These are phyloP conservation scores for Syzygium aromaticum DNA, from an alignment of 345 rosid species.

Conservation along the genomic window DNA sequence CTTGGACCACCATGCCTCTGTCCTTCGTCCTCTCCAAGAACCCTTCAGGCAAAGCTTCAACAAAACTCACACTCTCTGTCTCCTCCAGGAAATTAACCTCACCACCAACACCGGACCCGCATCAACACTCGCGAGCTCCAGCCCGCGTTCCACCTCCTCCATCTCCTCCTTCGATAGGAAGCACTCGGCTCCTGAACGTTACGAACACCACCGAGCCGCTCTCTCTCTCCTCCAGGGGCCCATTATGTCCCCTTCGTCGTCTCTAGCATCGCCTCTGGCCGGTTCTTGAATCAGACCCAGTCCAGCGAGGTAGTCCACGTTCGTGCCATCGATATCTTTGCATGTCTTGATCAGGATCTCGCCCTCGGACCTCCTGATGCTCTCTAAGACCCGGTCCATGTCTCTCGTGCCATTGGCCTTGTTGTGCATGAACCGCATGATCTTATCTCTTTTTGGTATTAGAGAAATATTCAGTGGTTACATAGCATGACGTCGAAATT, in stretches of 20 bases:
- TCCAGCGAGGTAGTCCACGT: constrained; percentile 8
- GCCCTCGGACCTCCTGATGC: not conserved
- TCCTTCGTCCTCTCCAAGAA: constrained; percentile 6
- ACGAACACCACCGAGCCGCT: constrained; percentile 7
- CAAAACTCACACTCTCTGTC: not conserved
- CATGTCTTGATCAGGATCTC: constrained; percentile 13
- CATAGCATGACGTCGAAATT: not conserved
- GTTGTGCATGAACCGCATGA: not conserved
- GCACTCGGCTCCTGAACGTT: constrained; percentile 13
- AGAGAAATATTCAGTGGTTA: too few species aligned
- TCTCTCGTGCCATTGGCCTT: not conserved
- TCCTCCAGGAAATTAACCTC: constrained; percentile 11
- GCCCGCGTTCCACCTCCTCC: constrained; percentile 15
- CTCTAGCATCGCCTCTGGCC: not conserved
- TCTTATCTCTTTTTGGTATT: not conserved
- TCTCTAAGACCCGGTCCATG: constrained; percentile 1
- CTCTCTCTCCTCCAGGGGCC: constrained; percentile 11
- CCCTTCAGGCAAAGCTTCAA: constrained; percentile 19
- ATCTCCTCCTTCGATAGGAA: constrained; percentile 19
- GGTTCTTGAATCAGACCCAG: constrained; percentile 15
- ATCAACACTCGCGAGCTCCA: constrained; percentile 9
- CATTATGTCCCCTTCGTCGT: not conserved
- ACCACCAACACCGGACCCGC: constrained; percentile 19
- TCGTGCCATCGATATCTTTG: constrained; percentile 11
- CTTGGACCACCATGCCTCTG: constrained; percentile 15